Conservation (phyloP, 352 stramenopile genomes). For the Globisporangium cylindrosporum region DNA sequence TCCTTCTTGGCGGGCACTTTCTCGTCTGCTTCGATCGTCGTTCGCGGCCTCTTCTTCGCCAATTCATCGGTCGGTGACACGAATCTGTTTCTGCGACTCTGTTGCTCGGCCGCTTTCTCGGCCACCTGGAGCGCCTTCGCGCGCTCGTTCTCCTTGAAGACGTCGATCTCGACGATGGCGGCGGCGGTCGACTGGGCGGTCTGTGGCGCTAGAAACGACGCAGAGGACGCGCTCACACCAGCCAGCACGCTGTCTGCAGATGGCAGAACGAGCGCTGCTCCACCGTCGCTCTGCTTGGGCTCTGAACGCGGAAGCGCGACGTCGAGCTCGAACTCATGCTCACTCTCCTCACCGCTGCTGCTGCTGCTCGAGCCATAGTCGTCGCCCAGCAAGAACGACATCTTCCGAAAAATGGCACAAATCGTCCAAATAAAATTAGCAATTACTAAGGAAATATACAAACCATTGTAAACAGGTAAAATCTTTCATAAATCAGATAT, state of each 20-base stretch:
- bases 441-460: no score
- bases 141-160: conserved; percentile 26
- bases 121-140: conserved; percentile 1
- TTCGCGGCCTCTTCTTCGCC: not conserved
- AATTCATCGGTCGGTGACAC: not conserved
- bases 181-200: conserved; percentile 10
- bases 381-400: conserved; percentile 55
- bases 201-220: conserved; percentile 41
- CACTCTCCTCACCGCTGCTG: conserved; percentile 29
- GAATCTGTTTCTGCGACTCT: not conserved
- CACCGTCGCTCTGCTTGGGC: not conserved
- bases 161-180: conserved; percentile 29
- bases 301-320: not conserved
- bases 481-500: not conserved
- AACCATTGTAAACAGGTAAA: not conserved
- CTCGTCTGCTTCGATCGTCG: not conserved
- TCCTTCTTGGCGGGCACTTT: conserved; percentile 25
- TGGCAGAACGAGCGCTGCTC: conserved; percentile 6
- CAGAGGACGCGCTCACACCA: conserved; percentile 27
- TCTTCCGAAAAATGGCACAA: conserved; percentile 11
- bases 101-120: not conserved
- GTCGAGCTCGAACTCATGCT: not conserved
- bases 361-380: conserved; percentile 32
- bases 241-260: conserved; percentile 45
- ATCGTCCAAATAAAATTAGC: no score